These are phyloP conservation scores for Apophysomyces sp. DNA, from an alignment of 371 early-diverging fungal species.

Conservation along the genomic window DNA sequence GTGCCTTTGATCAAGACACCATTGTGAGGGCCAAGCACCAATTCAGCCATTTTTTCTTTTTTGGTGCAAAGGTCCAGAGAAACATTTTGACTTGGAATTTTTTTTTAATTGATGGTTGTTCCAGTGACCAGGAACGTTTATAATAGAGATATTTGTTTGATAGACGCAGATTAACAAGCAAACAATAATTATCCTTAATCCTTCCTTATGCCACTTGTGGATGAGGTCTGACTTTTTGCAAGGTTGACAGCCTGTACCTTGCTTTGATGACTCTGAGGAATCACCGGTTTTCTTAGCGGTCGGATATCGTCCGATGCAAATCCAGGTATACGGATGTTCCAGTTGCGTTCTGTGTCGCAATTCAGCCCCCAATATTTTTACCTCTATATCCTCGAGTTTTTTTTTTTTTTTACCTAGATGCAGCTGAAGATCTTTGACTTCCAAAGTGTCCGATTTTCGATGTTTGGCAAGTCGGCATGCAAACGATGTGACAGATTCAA, in stretches of 20 bases:
- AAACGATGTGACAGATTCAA: constrained; percentile 82
- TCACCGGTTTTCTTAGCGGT: constrained; percentile 67
- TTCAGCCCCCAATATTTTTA: not conserved
- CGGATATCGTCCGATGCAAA: constrained; percentile 84
- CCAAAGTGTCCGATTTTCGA: constrained; percentile 78
- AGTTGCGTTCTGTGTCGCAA: constrained; percentile 74
- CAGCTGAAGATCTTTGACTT: constrained; percentile 90
- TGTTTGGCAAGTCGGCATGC: constrained; percentile 91
- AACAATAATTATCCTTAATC: too few relatives aligned
- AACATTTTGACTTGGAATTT: too few relatives aligned
- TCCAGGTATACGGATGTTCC: constrained; percentile 93
- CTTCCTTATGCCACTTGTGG: not conserved
- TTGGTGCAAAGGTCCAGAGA: too few relatives aligned
- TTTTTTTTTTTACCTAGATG: constrained; percentile 67
- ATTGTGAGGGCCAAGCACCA: constrained; percentile 24
- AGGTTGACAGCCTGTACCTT: constrained; percentile 67
- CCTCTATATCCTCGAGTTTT: not conserved
- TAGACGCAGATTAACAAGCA: too few relatives aligned
- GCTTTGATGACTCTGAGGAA: constrained; percentile 64
- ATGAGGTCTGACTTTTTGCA: constrained; percentile 41
- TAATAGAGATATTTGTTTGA: too few relatives aligned
- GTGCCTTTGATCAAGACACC: constrained; percentile 22
- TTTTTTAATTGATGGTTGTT: too few relatives aligned
- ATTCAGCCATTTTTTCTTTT: constrained; percentile 11
- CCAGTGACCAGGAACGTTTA: too few relatives aligned